A percentile compares a stretch with the other conserved stretches of the same genome.
Evolutionary conservation across 441 rosid genomes (phyloP).

Genomic region (Aleurites moluccanus): DNA sequence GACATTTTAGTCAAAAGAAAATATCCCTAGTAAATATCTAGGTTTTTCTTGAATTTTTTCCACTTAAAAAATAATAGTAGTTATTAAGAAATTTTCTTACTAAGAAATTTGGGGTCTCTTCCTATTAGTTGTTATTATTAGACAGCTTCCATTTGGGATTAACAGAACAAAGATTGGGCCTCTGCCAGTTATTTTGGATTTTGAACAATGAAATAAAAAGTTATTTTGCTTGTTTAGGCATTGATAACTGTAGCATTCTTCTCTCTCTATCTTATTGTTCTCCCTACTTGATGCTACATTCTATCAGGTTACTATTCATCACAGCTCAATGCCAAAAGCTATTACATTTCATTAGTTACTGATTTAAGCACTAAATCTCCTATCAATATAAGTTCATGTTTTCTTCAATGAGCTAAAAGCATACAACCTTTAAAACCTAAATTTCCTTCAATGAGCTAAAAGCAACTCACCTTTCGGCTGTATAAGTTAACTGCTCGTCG

Average conservation of each 20-base stretch:
- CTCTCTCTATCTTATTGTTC: not conserved
- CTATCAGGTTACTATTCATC: not conserved
- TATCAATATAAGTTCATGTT: not conserved
- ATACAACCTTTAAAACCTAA: not conserved
- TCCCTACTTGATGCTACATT: not conserved
- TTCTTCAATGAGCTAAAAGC: not conserved
- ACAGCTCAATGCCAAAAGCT: not conserved
- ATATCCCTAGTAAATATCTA: not conserved
- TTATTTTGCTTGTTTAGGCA: not conserved
- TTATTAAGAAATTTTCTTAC: not conserved
- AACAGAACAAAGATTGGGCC: not conserved
- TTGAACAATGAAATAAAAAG: not conserved
- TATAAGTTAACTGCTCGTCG: slow-evolving; percentile 75
- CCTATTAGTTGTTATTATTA: not conserved
- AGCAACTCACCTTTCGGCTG: slow-evolving; percentile 61
- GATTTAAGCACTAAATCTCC: not conserved
- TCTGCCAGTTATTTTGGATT: not conserved
- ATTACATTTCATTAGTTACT: not conserved
- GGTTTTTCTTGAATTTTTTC: not conserved
- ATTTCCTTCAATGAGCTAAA: not conserved
- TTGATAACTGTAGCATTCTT: not conserved
- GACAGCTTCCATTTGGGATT: not conserved
- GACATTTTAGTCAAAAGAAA: not conserved
- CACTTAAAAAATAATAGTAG: not conserved
- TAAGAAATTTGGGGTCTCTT: not conserved